phyloP scores from a whole-genome alignment of 805 yeast species.

The Metschnikowia orientalis region DNA sequence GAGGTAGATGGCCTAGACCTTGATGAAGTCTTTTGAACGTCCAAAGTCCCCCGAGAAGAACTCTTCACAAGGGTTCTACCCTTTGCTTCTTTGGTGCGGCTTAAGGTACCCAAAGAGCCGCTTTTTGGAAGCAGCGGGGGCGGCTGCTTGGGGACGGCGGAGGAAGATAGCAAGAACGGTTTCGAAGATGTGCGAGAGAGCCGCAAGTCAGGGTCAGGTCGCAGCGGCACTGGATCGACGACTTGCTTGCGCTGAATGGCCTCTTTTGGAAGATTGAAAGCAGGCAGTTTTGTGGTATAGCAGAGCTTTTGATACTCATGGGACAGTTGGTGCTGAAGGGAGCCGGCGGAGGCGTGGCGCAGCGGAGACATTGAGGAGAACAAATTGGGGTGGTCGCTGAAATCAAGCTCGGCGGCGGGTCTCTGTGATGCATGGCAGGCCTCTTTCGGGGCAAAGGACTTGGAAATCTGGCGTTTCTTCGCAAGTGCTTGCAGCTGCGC shows the following conservation, averaged over 20 bases:
- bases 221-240: background rate
- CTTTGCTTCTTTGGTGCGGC: too few relatives aligned
- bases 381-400: slow-evolving; percentile 9
- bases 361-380: slow-evolving; percentile 12
- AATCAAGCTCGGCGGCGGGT: slow-evolving; percentile 3
- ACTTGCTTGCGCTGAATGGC: background rate
- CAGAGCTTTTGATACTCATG: slow-evolving; percentile 14
- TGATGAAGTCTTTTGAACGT: too few relatives aligned
- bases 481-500: slow-evolving; percentile 10
- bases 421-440: background rate
- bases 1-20: too few relatives aligned
- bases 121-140: too few relatives aligned
- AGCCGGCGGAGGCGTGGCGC: slow-evolving; percentile 6
- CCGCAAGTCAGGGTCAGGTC: too few relatives aligned
- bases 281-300: slow-evolving; percentile 8
- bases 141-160: too few relatives aligned
- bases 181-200: too few relatives aligned
- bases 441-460: slow-evolving; percentile 4
- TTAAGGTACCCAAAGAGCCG: too few relatives aligned
- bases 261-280: slow-evolving; percentile 2
- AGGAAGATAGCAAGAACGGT: too few relatives aligned
- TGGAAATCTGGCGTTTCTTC: slow-evolving; percentile 12
- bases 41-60: too few relatives aligned
- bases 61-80: too few relatives aligned
- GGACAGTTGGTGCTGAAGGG: slow-evolving; percentile 6